Percentiles rank a stretch among this genome's conserved stretches.
phyloP scores from a whole-genome alignment of 495 filamentous ascomycete genomes.

The Penicillium canariense region DNA sequence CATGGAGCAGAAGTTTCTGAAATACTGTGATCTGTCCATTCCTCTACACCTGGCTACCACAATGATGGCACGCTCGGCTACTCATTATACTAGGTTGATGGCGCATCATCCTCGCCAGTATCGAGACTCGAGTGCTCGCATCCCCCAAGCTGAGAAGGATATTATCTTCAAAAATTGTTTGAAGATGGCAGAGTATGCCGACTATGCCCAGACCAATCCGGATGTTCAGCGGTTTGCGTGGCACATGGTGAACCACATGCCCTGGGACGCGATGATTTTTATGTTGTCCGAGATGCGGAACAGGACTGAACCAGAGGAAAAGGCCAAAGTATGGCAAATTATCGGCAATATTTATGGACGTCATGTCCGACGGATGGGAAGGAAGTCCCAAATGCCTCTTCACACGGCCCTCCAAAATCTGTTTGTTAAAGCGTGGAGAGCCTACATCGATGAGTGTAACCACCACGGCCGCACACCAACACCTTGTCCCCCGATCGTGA shows the following conservation, averaged over 20 bases:
- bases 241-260: conserved; percentile 40
- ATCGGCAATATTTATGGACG: conserved; percentile 30
- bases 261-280: conserved; percentile 43
- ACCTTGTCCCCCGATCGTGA: conserved; percentile 27
- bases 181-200: conserved; percentile 36
- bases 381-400: conserved; percentile 24
- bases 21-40: conserved; percentile 58
- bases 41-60: conserved; percentile 57
- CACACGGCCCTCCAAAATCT: conserved; percentile 35
- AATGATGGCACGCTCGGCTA: conserved; percentile 40
- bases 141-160: conserved; percentile 37
- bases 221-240: conserved; percentile 32
- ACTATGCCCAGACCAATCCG: conserved; percentile 23
- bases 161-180: conserved; percentile 38
- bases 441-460: conserved; percentile 28
- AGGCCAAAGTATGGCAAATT: conserved; percentile 32
- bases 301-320: conserved; percentile 28
- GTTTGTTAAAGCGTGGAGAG: conserved; percentile 38
- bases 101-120: conserved; percentile 46
- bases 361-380: conserved; percentile 23
- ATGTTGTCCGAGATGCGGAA: conserved; percentile 40
- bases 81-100: conserved; percentile 33
- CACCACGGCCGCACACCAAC: conserved; percentile 16
- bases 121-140: conserved; percentile 20
- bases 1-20: conserved; percentile 47